Conservation (phyloP, 768 basidiomycete genomes). For the Kondoa malvinella region DNA sequence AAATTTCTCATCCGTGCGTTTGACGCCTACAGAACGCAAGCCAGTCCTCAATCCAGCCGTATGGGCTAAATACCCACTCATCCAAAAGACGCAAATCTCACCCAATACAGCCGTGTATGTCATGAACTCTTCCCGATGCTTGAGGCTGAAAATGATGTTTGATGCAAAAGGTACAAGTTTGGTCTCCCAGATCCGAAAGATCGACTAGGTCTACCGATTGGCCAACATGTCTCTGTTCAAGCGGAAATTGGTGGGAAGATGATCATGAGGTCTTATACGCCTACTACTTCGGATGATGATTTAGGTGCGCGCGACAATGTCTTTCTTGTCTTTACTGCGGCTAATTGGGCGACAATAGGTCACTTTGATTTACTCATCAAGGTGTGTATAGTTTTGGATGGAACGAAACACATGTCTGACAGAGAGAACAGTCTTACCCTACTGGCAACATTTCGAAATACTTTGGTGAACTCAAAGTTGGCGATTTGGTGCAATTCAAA, state of each 20-base stretch:
- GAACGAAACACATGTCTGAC: background rate
- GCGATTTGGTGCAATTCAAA: slow-evolving; percentile 74
- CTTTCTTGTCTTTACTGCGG: background rate
- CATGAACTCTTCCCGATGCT: too few relatives aligned
- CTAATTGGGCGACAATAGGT: slow-evolving; percentile 34
- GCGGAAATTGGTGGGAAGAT: slow-evolving; percentile 85
- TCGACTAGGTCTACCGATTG: slow-evolving; percentile 80
- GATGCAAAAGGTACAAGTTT: slow-evolving; percentile 63
- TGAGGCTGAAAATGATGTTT: background rate
- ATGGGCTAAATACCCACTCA: slow-evolving; percentile 70
- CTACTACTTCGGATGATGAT: slow-evolving; percentile 83
- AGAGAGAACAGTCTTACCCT: slow-evolving; percentile 58
- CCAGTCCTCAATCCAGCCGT: slow-evolving; percentile 53
- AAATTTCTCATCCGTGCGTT: background rate
- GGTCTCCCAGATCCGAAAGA: slow-evolving; percentile 55
- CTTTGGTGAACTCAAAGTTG: slow-evolving; percentile 62
- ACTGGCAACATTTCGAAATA: slow-evolving; percentile 90
- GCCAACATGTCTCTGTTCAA: slow-evolving; percentile 83
- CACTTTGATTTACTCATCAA: slow-evolving; percentile 95
- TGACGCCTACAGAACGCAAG: slow-evolving; percentile 40
- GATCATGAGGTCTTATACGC: slow-evolving; percentile 82
- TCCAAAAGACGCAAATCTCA: slow-evolving; percentile 64
- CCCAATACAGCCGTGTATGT: slow-evolving; percentile 87
- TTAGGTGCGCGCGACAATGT: slow-evolving; percentile 26
- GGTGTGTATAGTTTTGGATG: slow-evolving; percentile 39